Percentiles rank a stretch among this genome's conserved stretches.
Conservation (phyloP, 192 early-diverging fungal genomes). For the Rhizophlyctis rosea region DNA sequence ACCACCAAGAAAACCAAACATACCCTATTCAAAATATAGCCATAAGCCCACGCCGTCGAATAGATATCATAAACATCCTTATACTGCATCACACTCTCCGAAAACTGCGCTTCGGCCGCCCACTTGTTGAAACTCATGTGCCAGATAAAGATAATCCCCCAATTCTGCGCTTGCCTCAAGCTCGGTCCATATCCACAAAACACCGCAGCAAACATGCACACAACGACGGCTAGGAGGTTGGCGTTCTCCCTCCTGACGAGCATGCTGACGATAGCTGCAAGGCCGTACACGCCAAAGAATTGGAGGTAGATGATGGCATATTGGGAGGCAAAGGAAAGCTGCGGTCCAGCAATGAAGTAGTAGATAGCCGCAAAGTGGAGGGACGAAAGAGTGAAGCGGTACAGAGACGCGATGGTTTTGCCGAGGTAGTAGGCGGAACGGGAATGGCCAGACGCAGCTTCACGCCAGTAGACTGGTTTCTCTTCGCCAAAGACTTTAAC, state of each 20-base stretch:
- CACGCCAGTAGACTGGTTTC: conserved; percentile 46
- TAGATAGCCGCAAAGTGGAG: conserved; percentile 43
- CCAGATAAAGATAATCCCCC: conserved; percentile 34
- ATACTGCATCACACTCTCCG: conserved; percentile 20
- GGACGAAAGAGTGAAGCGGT: conserved; percentile 39
- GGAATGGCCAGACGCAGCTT: conserved; percentile 44
- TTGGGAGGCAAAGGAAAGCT: conserved; percentile 22
- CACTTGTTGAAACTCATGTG: conserved; percentile 45
- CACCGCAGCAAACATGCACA: conserved; percentile 40
- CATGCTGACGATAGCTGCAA: conserved; percentile 40
- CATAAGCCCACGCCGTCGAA: conserved; percentile 15
- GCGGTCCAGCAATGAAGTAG: conserved; percentile 35
- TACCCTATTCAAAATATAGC: conserved; percentile 33
- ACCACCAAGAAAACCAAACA: too few relatives aligned
- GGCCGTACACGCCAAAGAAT: conserved; percentile 49
- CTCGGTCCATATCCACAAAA: conserved; percentile 52
- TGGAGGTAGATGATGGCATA: conserved; percentile 37
- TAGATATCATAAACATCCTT: conserved; percentile 27
- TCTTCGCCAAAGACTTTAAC: conserved; percentile 52
- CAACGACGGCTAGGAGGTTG: conserved; percentile 33
- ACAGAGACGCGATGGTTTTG: conserved; percentile 40
- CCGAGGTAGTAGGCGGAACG: conserved; percentile 30
- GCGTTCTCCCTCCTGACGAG: conserved; percentile 43
- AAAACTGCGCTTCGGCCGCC: conserved; percentile 41
- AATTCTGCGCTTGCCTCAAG: conserved; percentile 28